Percentiles rank a stretch among this genome's conserved stretches.
These are phyloP conservation scores for Cladosporium sp. DNA, from an alignment of 2,329 filamentous ascomycete species.

Conservation along the genomic window DNA sequence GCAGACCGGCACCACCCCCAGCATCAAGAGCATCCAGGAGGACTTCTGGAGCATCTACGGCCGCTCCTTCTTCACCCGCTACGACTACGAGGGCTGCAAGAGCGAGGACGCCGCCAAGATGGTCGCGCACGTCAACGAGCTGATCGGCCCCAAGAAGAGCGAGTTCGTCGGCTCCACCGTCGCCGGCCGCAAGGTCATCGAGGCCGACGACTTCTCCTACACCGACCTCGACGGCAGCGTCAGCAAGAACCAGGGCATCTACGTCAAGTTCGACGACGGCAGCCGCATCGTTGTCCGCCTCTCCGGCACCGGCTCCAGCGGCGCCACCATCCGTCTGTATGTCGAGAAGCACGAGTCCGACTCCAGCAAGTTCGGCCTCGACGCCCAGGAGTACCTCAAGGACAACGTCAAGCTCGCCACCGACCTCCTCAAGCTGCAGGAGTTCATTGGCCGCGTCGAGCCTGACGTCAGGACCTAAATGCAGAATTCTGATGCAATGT, in stretches of 20 bases:
- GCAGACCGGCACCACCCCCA: constrained; percentile 76
- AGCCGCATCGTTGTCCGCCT: constrained; percentile 93
- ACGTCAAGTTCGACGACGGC: constrained; percentile 88
- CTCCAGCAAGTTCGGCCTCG: constrained; percentile 71
- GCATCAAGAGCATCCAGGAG: constrained; percentile 92
- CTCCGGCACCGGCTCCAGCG: constrained; percentile 91
- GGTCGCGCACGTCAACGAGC: constrained; percentile 73
- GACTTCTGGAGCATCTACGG: constrained; percentile 97
- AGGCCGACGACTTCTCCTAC: constrained; percentile 96
- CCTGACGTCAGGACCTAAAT: constrained; percentile 92
- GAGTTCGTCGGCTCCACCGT: constrained; percentile 85
- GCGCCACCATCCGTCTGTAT: constrained; percentile 94
- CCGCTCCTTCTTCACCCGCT: constrained; percentile 97
- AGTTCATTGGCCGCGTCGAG: constrained; percentile 87
- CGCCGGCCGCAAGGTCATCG: constrained; percentile 76
- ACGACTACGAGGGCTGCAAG: constrained; percentile 96
- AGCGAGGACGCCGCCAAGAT: constrained; percentile 89
- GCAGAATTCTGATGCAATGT: not conserved
- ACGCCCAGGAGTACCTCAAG: constrained; percentile 92
- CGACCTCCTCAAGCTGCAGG: constrained; percentile 85
- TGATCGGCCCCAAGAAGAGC: constrained; percentile 67
- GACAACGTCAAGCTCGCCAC: constrained; percentile 85
- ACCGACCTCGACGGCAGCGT: constrained; percentile 98
- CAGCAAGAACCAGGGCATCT: constrained; percentile 93
- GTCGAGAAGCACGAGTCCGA: constrained; percentile 93